These are phyloP conservation scores for Liquidambar formosana DNA, from an alignment of 164 flowering plant species.

Conservation along the genomic window DNA sequence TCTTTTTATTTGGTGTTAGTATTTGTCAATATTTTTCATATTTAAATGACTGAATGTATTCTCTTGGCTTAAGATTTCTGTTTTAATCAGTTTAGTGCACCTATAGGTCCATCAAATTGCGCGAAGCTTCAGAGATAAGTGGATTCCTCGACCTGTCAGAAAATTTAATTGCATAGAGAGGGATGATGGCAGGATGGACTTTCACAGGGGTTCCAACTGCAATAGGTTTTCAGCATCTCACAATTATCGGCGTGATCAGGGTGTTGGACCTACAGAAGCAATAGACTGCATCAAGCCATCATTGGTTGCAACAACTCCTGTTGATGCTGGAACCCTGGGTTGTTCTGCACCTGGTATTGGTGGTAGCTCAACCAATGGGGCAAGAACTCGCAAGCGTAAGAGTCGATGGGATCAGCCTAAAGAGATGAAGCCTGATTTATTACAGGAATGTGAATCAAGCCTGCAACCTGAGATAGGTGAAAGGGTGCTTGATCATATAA, in stretches of 20 bases:
- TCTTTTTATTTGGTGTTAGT: not conserved
- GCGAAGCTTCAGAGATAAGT: conserved; percentile 68
- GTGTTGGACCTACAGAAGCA: conserved; percentile 40
- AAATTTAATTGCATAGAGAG: conserved; percentile 41
- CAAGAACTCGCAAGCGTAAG: conserved; percentile 69
- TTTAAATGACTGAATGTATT: not conserved
- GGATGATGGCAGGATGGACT: conserved; percentile 46
- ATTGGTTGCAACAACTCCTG: conserved; percentile 15
- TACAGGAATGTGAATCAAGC: conserved; percentile 17
- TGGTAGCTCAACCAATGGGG: conserved; percentile 18
- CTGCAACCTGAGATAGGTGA: conserved; percentile 13
- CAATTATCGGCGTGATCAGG: conserved; percentile 39
- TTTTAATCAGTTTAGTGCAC: not conserved
- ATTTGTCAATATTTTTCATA: not conserved
- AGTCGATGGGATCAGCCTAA: conserved; percentile 89
- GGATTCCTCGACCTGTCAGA: conserved; percentile 59
- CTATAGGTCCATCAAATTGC: conserved; percentile 90
- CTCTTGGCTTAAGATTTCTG: not conserved
- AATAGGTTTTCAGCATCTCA: conserved; percentile 30
- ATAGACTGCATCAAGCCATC: conserved; percentile 27
- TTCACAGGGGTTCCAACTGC: conserved; percentile 28
- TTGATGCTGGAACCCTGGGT: conserved; percentile 17
- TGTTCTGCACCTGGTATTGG: conserved; percentile 22
- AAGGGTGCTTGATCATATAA: conserved; percentile 8
- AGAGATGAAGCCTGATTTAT: conserved; percentile 20